Base-by-base conservation (phyloP, 768 basidiomycete species). In the Podaxis carcinomalis region DNA sequence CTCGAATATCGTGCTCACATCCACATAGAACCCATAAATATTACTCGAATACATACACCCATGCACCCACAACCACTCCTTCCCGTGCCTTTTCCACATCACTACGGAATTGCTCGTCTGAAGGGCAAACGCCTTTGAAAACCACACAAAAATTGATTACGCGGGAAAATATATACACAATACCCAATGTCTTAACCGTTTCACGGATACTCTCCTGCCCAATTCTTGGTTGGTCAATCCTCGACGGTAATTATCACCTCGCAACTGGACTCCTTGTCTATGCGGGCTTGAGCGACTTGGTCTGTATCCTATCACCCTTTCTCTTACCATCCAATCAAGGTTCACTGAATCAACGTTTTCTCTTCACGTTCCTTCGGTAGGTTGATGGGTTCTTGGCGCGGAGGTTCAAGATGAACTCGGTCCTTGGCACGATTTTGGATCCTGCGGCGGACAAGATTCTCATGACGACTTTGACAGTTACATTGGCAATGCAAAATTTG, bases 381-480 rank as follows among this genome's bases (percentile, higher is more conserved):
- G 82, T 88, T 59, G 97, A 99, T 68, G 97, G 97, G 0, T 98
- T 78, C 70, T 74, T 99, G 62, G 97, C 97, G 0, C 80, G 97
- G 65, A 82, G 82, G 59, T 98, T 81, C 77, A 87, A 90, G 27
- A 93, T 92, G 89, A 83, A 83, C 56, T 86, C 92, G 11, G 94
- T 98, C n/a, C 80, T 98, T 19, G 97, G 97, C 19, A 92, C 92
- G 7, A 94, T 98, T 60, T 81, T 99, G 11, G 97, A 99, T 72
- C 97, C 97, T 11, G 93, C 96, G 0, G 97, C 97, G 2, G 97
- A 99, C 81, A 99, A 99, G 74, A 80, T 85, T 10, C 77, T 99
- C 46, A 90, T 99, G 89, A 96, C 97, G 1, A 98, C 95, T 0
- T 77, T 99, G 68, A 93, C 92, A 0, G 76, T 95, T 51, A 89